Conservation (phyloP, 1,139 yeast genomes). For the Blastobotrys niveus region DNA sequence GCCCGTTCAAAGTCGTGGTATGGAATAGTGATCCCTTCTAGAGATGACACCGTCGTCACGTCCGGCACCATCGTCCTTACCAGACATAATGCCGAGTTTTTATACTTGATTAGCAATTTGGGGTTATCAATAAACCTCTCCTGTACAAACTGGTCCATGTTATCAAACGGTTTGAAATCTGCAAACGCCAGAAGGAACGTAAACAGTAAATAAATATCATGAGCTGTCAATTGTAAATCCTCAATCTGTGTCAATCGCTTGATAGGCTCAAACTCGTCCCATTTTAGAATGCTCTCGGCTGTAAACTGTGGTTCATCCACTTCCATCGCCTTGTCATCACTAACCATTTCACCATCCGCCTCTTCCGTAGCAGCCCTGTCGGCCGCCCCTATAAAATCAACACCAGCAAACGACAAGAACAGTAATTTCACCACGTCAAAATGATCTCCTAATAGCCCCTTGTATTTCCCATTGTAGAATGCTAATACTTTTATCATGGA, state of each 20-base stretch:
- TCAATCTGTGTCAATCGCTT: constrained; percentile 22
- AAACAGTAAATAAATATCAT: constrained; percentile 25
- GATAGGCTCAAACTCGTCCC: constrained; percentile 32
- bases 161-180: constrained; percentile 17
- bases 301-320: constrained; percentile 12
- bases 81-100: constrained; percentile 15
- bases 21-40: constrained; percentile 18
- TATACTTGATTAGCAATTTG: constrained; percentile 5
- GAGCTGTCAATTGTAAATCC: constrained; percentile 17
- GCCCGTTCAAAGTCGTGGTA: constrained; percentile 22
- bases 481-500: constrained; percentile 43
- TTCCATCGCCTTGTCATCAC: constrained; percentile 2
- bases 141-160: constrained; percentile 1
- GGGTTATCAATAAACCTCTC: constrained; percentile 1
- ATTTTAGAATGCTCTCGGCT: constrained; percentile 24
- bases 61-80: constrained; percentile 19
- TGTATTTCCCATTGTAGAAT: constrained; percentile 36
- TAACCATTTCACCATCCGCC: not conserved
- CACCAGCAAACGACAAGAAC: constrained; percentile 38
- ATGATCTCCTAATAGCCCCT: constrained; percentile 32
- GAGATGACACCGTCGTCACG: constrained; percentile 15
- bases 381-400: no score
- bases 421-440: constrained; percentile 37
- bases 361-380: constrained; percentile 17
- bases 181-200: constrained; percentile 26